These are phyloP conservation scores for Brasenia schreberi DNA, from an alignment of 164 flowering plant species.

Conservation along the genomic window DNA sequence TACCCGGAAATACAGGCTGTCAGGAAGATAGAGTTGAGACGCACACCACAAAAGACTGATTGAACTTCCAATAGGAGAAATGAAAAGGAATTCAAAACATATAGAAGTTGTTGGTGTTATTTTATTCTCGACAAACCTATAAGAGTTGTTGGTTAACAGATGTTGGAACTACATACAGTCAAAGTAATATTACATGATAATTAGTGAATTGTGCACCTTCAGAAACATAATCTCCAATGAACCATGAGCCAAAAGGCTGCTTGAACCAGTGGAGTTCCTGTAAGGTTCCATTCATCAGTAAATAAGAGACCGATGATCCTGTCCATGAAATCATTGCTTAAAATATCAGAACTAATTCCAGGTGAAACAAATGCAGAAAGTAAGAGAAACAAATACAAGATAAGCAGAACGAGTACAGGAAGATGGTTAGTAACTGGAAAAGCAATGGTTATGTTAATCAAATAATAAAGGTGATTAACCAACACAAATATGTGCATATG, in stretches of 20 bases:
- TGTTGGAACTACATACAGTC: neutral
- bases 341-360: neutral
- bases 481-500: neutral
- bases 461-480: neutral
- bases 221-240: slow-evolving; percentile 73
- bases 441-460: neutral
- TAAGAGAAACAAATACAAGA: neutral
- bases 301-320: slow-evolving; percentile 50
- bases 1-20: too few species aligned
- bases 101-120: too few species aligned
- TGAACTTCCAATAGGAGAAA: too few species aligned
- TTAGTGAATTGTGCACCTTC: slow-evolving; percentile 39
- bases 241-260: slow-evolving; percentile 77
- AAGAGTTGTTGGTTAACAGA: neutral
- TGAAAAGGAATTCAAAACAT: too few species aligned
- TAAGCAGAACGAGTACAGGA: too few species aligned
- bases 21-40: too few species aligned
- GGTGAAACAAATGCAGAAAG: neutral
- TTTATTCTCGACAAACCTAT: too few species aligned
- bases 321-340: slow-evolving; percentile 2
- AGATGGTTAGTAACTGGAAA: neutral
- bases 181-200: neutral
- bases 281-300: slow-evolving; percentile 33
- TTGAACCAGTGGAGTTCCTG: slow-evolving; percentile 92
- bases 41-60: too few species aligned